Evolutionary conservation across 352 stramenopile genomes (phyloP).

Genomic region (Phytophthora aleatoria): DNA sequence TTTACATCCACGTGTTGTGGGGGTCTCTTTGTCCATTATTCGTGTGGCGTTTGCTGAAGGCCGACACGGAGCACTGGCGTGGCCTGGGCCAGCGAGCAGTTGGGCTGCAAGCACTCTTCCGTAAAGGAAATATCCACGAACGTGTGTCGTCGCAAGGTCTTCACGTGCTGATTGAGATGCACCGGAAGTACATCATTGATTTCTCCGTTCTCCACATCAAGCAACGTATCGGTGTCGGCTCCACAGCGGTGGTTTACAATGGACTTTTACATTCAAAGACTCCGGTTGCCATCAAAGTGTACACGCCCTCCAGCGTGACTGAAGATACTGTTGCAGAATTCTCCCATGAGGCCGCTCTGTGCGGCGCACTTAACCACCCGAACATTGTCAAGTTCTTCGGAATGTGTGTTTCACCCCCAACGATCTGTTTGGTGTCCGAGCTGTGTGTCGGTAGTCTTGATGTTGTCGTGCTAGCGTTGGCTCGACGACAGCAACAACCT

Average conservation of each 20-base stretch:
- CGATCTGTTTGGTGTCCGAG: slow-evolving; percentile 65
- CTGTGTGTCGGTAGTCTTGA: slow-evolving; percentile 57
- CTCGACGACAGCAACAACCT: slow-evolving; percentile 23
- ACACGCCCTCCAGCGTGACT: slow-evolving; percentile 57
- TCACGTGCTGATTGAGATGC: slow-evolving; percentile 56
- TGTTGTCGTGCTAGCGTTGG: slow-evolving; percentile 36
- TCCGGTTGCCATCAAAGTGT: slow-evolving; percentile 66
- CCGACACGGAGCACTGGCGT: slow-evolving; percentile 73
- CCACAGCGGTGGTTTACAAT: slow-evolving; percentile 55
- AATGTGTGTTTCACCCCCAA: slow-evolving; percentile 64
- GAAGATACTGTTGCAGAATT: slow-evolving; percentile 58
- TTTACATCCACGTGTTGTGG: slow-evolving; percentile 42
- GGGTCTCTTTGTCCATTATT: slow-evolving; percentile 42
- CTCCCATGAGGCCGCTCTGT: slow-evolving; percentile 58
- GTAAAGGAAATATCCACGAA: slow-evolving; percentile 44
- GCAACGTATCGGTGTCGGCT: slow-evolving; percentile 43
- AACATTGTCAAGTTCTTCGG: slow-evolving; percentile 69
- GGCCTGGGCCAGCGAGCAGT: slow-evolving; percentile 47
- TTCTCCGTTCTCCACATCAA: slow-evolving; percentile 47
- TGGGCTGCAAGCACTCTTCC: slow-evolving; percentile 41
- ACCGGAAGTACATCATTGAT: slow-evolving; percentile 50
- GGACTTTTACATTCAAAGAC: slow-evolving; percentile 46
- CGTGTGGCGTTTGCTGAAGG: slow-evolving; percentile 50
- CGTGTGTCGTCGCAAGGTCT: slow-evolving; percentile 49
- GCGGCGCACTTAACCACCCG: slow-evolving; percentile 49